Base-by-base conservation (phyloP, 1,284 basidiomycete genomes). In the Ganoderma resinaceum region DNA sequence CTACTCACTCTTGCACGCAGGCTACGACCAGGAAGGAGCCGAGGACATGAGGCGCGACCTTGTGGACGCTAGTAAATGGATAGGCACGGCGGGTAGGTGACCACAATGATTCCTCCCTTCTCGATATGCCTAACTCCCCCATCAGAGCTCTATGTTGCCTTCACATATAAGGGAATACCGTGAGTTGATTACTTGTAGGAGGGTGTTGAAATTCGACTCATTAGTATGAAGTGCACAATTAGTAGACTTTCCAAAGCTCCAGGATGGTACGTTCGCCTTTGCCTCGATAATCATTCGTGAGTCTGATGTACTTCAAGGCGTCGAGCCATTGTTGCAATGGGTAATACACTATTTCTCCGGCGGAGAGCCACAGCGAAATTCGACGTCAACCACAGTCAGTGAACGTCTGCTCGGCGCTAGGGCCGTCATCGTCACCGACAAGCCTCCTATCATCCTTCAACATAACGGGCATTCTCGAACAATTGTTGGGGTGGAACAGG, bases 401-500 rank as follows among this genome's bases (percentile, higher is more conserved):
- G 83, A 88, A 64, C 83, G 82, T 31, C 77, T 91, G 72, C 77
- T 80, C 57, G 79, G 78, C 5, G 82, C 85, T 2, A 81, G 83
- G 2, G 82, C 89, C 5, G 82, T 96, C 11, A 75, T 83, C 5
- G 78, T 84, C 37, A 91, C 91, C 0, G 78, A 86, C 40, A 88
- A 85, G 74, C 90, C 94, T 85, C 95, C 95, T 4, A 75, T 97
- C 23, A 89, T 97, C 46, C 82, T 97, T 57, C 89, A 96, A 82
- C 90, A 94, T 74, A 78, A 85, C 4, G 94, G 95, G 0, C 95
- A 97, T 80, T 96, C 95, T 18, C 82, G 92, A n/a, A 91, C 91
- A 1, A 89, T 97, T 18, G 85, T 96, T 2, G 95, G 95, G 1
- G 95, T 92, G 74, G 94, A 96, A 76, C 79, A 89, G 46, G 83